Evolutionary conservation across 2,329 filamentous ascomycete genomes (phyloP).

Genomic region (Ceratocystis diversiconidia): DNA sequence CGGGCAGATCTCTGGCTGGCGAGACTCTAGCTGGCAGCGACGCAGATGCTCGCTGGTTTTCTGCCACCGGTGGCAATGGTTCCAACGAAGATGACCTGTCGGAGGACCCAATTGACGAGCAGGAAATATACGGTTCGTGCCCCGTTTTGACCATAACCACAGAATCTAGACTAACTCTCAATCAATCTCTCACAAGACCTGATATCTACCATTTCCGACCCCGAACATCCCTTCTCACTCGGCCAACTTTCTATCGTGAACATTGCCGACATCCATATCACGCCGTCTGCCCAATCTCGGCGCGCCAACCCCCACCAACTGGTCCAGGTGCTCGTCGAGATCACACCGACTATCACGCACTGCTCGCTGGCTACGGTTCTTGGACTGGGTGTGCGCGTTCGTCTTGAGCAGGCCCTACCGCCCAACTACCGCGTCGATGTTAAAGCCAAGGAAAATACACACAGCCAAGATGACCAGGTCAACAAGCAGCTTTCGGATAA

Average conservation of each 20-base stretch:
- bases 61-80: conserved; percentile 35
- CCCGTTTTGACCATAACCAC: background rate
- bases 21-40: conserved; percentile 3
- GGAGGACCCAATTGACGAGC: conserved; percentile 76
- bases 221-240: conserved; percentile 87
- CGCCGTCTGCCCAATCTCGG: conserved; percentile 27
- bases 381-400: conserved; percentile 78
- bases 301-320: conserved; percentile 37
- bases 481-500: conserved; percentile 96
- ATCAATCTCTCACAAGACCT: conserved; percentile 42
- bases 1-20: conserved; percentile 26
- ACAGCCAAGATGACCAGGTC: conserved; percentile 85
- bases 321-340: conserved; percentile 67
- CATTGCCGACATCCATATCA: conserved; percentile 79
- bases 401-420: conserved; percentile 79
- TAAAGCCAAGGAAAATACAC: conserved; percentile 88
- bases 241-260: conserved; percentile 91
- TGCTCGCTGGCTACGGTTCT: conserved; percentile 95
- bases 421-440: conserved; percentile 88
- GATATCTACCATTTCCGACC: conserved; percentile 87
- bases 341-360: conserved; percentile 93
- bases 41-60: conserved; percentile 19
- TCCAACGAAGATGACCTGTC: conserved; percentile 31
- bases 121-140: conserved; percentile 77
- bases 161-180: background rate